These are phyloP conservation scores for Fusarium subglutinans DNA, from an alignment of 2,329 filamentous ascomycete species.

Conservation along the genomic window DNA sequence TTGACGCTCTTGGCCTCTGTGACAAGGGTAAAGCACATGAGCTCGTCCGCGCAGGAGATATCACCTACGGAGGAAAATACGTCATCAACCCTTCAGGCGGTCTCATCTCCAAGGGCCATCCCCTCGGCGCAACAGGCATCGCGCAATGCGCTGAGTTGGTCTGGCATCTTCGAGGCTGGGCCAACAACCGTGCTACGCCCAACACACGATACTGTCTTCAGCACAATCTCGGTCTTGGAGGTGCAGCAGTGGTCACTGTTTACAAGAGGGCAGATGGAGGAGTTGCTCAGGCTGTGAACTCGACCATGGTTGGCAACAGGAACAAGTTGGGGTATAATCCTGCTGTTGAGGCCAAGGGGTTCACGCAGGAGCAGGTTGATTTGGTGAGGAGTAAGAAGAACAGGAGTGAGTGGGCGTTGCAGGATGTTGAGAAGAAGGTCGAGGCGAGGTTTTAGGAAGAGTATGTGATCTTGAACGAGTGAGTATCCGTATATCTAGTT, in stretches of 20 bases:
- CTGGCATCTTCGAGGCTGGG: conserved; percentile 96
- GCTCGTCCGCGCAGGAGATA: conserved; percentile 85
- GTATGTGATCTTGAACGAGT: too few species aligned
- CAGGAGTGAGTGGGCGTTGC: conserved; percentile 78
- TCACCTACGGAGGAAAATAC: conserved; percentile 87
- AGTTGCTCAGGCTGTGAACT: conserved; percentile 67
- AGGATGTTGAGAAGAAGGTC: conserved; percentile 64
- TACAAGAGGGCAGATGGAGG: conserved; percentile 85
- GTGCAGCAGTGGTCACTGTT: conserved; percentile 89
- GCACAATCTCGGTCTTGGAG: conserved; percentile 92
- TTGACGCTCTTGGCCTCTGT: conserved; percentile 85
- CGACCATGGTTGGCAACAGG: conserved; percentile 69
- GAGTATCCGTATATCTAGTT: too few species aligned
- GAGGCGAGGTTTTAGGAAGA: conserved; percentile 47
- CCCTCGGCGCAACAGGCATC: conserved; percentile 91
- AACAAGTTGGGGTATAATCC: conserved; percentile 90
- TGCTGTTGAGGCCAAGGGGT: conserved; percentile 87
- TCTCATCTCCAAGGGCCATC: conserved; percentile 95
- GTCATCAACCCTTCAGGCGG: conserved; percentile 95
- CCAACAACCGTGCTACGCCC: conserved; percentile 81
- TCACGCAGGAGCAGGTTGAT: conserved; percentile 78
- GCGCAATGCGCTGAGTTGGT: conserved; percentile 95
- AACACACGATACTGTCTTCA: conserved; percentile 80
- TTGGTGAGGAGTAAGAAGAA: conserved; percentile 75
- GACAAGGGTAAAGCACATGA: conserved; percentile 89